Conservation (phyloP, 2,329 filamentous ascomycete genomes). For the Ophiostoma tasmaniense region DNA sequence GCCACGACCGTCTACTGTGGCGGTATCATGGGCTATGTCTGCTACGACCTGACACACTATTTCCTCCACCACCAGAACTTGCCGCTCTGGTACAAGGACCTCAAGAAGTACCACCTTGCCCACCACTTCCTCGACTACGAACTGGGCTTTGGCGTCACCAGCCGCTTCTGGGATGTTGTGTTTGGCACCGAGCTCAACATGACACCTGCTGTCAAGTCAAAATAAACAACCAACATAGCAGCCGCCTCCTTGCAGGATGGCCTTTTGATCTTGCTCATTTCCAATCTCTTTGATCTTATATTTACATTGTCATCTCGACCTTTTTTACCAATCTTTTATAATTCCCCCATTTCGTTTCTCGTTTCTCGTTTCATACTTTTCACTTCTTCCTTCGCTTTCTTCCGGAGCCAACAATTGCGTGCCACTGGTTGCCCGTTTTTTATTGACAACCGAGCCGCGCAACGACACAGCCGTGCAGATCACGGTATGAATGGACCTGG, state of each 20-base stretch:
- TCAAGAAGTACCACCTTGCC: slow-evolving; percentile 96
- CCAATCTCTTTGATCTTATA: neutral
- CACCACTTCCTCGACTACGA: slow-evolving; percentile 98
- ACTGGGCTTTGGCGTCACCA: slow-evolving; percentile 94
- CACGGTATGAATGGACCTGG: slow-evolving; percentile 7
- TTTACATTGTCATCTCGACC: neutral
- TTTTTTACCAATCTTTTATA: neutral
- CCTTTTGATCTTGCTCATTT: neutral
- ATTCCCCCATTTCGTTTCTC: neutral
- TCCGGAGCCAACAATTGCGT: neutral
- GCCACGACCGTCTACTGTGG: slow-evolving; percentile 75
- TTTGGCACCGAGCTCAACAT: slow-evolving; percentile 74
- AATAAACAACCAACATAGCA: slow-evolving; percentile 29
- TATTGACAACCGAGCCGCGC: neutral
- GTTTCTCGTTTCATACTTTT: neutral
- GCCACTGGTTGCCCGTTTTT: neutral
- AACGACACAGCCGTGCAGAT: slow-evolving; percentile 2
- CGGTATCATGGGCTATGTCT: slow-evolving; percentile 89
- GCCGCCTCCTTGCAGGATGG: neutral
- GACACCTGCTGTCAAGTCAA: slow-evolving; percentile 29
- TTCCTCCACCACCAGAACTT: slow-evolving; percentile 95
- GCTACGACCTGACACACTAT: slow-evolving; percentile 97
- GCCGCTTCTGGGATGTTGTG: slow-evolving; percentile 86
- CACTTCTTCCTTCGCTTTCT: slow-evolving; percentile 4
- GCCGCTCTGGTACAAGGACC: slow-evolving; percentile 76